Base-by-base conservation (phyloP, 306 rosid genomes). In the Styphnolobium japonicum region DNA sequence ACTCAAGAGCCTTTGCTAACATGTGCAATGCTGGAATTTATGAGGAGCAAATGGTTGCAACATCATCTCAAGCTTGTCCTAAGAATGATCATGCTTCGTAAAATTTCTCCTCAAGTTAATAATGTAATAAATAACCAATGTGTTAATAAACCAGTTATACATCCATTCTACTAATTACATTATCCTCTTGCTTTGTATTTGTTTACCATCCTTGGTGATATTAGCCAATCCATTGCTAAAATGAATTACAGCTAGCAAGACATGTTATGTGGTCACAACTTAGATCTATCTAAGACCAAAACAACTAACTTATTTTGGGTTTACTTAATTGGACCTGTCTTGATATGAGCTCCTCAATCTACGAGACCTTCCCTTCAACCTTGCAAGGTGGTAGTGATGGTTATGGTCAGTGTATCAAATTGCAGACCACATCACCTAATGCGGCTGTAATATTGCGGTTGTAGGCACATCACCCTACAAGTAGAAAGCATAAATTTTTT, bases 31-130 rank as follows among this genome's bases (percentile, higher is more conserved):
- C 77, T 79, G 84, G 84, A 0, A 48, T 83, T 66, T 22, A 53
- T 19, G 22, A 12, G 65, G 55, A 79, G 73, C 43, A 67, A 36
- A 58, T 83, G 14, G 81, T 43, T 27, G 67, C 4, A 39, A 88
- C 90, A 1, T 74, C 77, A 0, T 53, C 48, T 12, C 82, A 78
- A 84, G 82, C 86, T 80, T 89, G 96, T 69, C 37, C 73, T 1
- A 2, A 11, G 48, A 22, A 57, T 25, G 40, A 45, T 21, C 58
- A 4, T 21, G 16, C 14, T 43, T 42, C 23, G 37, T 72, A 53
- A 43, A 65, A 60, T 78, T 7, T 42, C 15, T 25, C 34, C 3
- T 14, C 23, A 29, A 18, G 16, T 67, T 78, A 1, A 39, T 22
- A 37, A 63, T 70, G 69, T 21, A 33, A 33, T 27, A 19, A 33